Evolutionary conservation across 179 eudicot species (phyloP).

Genomic region (Spergularia azorica): DNA sequence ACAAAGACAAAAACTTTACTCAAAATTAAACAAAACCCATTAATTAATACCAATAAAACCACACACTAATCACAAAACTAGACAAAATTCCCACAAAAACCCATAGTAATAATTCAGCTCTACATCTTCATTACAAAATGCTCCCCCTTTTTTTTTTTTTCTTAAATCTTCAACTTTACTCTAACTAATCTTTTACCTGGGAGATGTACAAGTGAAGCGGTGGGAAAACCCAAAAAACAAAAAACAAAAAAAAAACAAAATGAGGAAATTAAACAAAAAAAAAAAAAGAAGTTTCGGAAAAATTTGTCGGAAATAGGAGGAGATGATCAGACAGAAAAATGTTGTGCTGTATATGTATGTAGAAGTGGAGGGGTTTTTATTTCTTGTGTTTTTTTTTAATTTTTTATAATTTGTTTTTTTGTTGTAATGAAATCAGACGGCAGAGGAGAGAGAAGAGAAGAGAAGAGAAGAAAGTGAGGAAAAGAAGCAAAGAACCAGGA

Average conservation of each 20-base stretch:
- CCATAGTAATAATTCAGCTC: not conserved
- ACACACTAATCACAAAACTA: not conserved
- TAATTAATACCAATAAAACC: not conserved
- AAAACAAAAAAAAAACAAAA: not conserved
- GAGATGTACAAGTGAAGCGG: not conserved
- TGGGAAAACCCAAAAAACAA: not conserved
- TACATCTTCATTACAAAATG: not conserved
- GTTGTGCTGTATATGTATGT: not conserved
- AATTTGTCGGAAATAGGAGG: conserved; percentile 9
- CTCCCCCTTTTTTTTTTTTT: too few relatives aligned
- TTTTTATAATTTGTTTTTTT: not conserved
- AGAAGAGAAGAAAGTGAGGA: not conserved
- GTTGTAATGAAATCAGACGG: conserved; percentile 11
- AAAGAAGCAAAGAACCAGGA: not conserved
- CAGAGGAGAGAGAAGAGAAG: not conserved
- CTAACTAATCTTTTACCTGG: conserved; percentile 1
- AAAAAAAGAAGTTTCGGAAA: conserved; percentile 23
- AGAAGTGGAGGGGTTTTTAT: not conserved
- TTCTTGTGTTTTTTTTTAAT: not conserved
- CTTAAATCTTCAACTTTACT: not conserved
- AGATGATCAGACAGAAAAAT: conserved; percentile 17
- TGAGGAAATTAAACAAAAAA: not conserved
- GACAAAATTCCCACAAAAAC: not conserved
- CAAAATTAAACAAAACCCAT: not conserved
- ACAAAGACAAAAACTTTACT: not conserved